Evolutionary conservation across 495 filamentous ascomycete genomes (phyloP).

Genomic region (Pyrenopolyporus hunteri): DNA sequence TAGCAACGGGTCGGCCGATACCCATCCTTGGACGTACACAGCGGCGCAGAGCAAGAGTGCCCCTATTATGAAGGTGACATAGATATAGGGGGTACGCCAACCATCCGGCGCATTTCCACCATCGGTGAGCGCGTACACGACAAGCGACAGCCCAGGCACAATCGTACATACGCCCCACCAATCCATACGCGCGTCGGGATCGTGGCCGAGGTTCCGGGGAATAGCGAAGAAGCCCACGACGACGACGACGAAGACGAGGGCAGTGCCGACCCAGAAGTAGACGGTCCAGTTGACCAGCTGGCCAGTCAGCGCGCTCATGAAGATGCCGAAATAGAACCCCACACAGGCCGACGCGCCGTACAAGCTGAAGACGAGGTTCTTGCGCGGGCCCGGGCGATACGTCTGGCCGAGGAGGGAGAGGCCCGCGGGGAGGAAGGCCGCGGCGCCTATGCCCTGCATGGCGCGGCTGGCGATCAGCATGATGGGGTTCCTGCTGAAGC

Average conservation of each 20-base stretch:
- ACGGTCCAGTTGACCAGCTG: constrained; percentile 72
- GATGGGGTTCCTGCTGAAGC: constrained; percentile 70
- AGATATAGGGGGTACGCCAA: constrained; percentile 78
- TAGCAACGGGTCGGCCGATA: constrained; percentile 72
- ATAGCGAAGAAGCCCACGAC: constrained; percentile 67
- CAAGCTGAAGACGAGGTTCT: constrained; percentile 82
- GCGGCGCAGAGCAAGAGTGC: constrained; percentile 60
- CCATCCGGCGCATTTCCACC: constrained; percentile 69
- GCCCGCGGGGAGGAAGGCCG: constrained; percentile 77
- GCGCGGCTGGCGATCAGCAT: constrained; percentile 81
- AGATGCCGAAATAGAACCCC: constrained; percentile 83
- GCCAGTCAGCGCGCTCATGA: constrained; percentile 74
- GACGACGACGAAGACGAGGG: constrained; percentile 51
- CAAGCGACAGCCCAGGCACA: constrained; percentile 68
- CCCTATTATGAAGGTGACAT: constrained; percentile 65
- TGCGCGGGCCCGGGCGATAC: constrained; percentile 83
- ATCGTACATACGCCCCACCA: constrained; percentile 71
- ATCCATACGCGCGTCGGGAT: constrained; percentile 59
- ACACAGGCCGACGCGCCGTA: constrained; percentile 79
- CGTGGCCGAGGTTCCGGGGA: constrained; percentile 65
- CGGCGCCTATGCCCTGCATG: constrained; percentile 78
- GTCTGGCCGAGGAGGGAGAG: constrained; percentile 80
- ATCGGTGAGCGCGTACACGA: constrained; percentile 82
- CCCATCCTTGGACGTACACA: constrained; percentile 79
- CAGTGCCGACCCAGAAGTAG: constrained; percentile 81